Base-by-base conservation (phyloP, 2,329 filamentous ascomycete genomes). In the Colletotrichum sublineola region DNA sequence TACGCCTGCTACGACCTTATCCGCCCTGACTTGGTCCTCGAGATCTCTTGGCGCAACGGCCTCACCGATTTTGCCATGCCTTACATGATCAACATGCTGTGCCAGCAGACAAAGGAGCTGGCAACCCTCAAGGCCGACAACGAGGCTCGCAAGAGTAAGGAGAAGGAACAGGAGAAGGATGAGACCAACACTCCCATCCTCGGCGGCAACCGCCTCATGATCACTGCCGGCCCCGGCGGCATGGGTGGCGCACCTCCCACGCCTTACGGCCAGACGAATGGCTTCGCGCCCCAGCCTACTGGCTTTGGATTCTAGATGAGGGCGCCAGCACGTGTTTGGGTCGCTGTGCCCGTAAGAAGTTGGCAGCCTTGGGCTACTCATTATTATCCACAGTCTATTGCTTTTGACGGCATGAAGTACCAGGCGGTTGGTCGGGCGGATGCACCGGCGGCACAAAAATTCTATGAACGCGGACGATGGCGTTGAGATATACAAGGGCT, bases 1-100 rank as follows among this genome's bases (percentile, higher is more conserved):
- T 99, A 99, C 81, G 93, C 97, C 64, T 99, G 96, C 88, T 97
- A 99, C 84, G 96, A 98, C 72, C 92, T 99, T 74, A 95, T 99
- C 77, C 94, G 94, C 24, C 93, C 97, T 4, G 95, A 98, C 80
- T 87, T 97, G 64, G 93, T 99, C 71, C 90, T 99, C 82, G 96
- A 99, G 86, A 90, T 99, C 70, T 98, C 96, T 72, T 99, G 96
- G 96, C 96, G 96, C 77, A 89, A 97, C 81, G 94, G 95, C 73
- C 92, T 99, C 50, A 91, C 92, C 78, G 96, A 99, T 86, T 99
- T 97, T 85, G 97, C 95, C 60, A 99, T 99, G 97, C 96, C 96
- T 24, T 99, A 97, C 88, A 97, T 99, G 94, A 98, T 99, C 89
- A 99, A 98, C 86, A 93, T 97, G 86, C 88, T 99, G 75, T 91